phyloP scores from a whole-genome alignment of 257 asterid genomes.

The Scutellaria baicalensis region DNA sequence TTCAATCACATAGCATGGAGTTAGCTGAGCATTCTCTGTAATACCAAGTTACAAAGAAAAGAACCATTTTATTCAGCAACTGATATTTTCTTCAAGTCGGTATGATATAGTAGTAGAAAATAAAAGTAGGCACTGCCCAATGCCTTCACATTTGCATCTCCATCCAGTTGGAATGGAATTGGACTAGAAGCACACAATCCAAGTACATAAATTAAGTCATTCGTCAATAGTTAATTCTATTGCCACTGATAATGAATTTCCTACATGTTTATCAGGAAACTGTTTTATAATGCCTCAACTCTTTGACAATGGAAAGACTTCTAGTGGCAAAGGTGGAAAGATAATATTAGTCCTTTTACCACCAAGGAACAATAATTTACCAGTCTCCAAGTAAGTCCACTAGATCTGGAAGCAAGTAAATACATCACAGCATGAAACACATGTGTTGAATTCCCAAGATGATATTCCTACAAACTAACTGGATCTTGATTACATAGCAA shows the following conservation, averaged over 20 bases:
- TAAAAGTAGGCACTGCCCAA: not conserved
- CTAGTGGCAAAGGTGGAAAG: not conserved
- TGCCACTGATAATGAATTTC: not conserved
- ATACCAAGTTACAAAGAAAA: constrained; percentile 10
- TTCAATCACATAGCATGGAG: constrained; percentile 40
- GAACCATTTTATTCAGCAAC: not conserved
- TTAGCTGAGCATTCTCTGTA: constrained; percentile 80
- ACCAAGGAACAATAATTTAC: not conserved
- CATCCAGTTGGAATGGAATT: not conserved
- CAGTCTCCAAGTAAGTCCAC: not conserved
- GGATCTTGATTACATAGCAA: not conserved
- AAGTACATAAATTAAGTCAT: not conserved
- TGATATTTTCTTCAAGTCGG: not conserved
- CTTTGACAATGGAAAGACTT: not conserved
- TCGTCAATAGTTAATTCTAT: not conserved
- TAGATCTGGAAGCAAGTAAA: not conserved
- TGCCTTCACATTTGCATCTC: not conserved
- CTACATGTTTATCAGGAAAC: not conserved
- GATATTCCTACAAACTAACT: not conserved
- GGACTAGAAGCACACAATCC: not conserved
- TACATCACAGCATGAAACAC: not conserved
- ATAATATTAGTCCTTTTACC: not conserved
- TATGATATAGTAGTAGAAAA: not conserved
- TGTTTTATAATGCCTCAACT: not conserved
- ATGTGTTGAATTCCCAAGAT: not conserved